A percentile compares a stretch with the other conserved stretches of the same genome.
Conservation (phyloP, 1,139 yeast species). For the Diutina neorugosa region DNA sequence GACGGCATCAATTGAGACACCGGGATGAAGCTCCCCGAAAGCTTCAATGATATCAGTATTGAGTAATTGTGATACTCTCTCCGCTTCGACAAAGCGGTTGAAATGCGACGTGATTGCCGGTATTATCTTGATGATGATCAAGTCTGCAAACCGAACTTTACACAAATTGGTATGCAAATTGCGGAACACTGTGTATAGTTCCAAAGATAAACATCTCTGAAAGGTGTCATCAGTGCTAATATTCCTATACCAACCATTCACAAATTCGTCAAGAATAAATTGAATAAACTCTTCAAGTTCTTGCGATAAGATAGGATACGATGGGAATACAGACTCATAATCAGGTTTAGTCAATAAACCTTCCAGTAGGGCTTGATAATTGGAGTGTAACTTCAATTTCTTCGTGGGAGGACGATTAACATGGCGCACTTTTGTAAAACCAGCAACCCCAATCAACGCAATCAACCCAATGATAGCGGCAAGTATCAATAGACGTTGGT, state of each 20-base stretch:
- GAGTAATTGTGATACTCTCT: neutral
- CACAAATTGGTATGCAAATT: constrained; percentile 29
- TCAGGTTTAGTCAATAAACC: neutral
- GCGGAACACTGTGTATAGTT: constrained; percentile 31
- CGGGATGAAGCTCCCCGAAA: constrained; percentile 46
- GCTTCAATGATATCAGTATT: neutral
- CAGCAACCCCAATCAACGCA: neutral
- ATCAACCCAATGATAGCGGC: neutral
- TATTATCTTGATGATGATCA: constrained; percentile 44
- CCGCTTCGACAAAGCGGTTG: constrained; percentile 8
- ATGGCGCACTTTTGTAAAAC: neutral
- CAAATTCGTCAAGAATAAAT: too few species aligned
- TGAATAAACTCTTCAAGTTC: constrained; percentile 33
- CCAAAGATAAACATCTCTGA: constrained; percentile 9
- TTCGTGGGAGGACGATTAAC: neutral
- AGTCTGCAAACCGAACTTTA: constrained; percentile 39
- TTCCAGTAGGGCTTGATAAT: neutral
- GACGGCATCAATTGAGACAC: constrained; percentile 28
- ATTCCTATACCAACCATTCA: constrained; percentile 42
- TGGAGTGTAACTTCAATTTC: neutral
- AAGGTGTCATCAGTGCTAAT: neutral
- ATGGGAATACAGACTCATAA: neutral
- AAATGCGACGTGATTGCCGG: constrained; percentile 65
- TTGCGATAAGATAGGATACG: constrained; percentile 6
- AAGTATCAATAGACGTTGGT: neutral